Evolutionary conservation across 345 rosid genomes (phyloP).

Genomic region (Citrus mangshanensis): DNA sequence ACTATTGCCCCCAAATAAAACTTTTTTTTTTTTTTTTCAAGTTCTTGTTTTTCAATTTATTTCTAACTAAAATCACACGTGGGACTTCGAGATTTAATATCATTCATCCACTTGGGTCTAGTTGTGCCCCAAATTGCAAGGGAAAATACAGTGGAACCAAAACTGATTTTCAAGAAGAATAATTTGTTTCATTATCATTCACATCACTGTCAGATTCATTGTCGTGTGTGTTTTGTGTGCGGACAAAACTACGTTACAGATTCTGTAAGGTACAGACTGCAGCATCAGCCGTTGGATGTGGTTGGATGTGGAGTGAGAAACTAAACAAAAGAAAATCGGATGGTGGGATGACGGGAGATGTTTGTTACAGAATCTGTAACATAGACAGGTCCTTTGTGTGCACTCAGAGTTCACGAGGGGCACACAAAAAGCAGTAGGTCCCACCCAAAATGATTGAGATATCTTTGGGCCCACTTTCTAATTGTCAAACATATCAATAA

Average conservation of each 20-base stretch:
- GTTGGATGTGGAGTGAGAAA: no score
- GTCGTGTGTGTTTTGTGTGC: neutral
- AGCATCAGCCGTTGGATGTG: no score
- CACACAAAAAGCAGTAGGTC: conserved; percentile 22
- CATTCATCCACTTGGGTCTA: neutral
- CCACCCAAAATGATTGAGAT: conserved; percentile 34
- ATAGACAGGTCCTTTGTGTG: no score
- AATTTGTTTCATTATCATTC: conserved; percentile 5
- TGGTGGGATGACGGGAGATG: no score
- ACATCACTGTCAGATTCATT: neutral
- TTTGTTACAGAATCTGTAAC: no score
- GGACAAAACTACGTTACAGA: no score
- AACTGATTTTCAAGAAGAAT: neutral
- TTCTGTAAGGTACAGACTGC: no score
- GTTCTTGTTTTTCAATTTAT: no score
- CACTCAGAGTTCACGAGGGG: conserved; percentile 41
- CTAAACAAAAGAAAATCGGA: no score
- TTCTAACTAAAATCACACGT: neutral
- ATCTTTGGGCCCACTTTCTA: conserved; percentile 19
- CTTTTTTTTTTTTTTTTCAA: no score
- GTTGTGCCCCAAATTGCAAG: neutral
- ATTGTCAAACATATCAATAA: conserved; percentile 10
- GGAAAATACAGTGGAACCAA: neutral
- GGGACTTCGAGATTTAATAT: neutral
- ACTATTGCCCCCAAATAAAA: no score